Evolutionary conservation across 2,329 filamentous ascomycete species (phyloP).

Genomic region (Neonectria ditissima): DNA sequence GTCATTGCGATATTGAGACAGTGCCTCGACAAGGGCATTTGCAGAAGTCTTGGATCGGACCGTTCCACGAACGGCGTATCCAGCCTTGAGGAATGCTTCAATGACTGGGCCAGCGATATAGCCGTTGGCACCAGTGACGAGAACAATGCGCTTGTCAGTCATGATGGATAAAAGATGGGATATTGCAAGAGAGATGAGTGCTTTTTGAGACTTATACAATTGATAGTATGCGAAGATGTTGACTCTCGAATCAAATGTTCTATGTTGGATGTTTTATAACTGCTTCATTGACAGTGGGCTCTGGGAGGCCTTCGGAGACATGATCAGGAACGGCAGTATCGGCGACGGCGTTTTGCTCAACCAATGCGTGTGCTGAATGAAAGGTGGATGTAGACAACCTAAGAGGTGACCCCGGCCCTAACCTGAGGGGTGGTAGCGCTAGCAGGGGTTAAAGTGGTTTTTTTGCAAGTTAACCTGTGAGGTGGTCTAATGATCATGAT

Average conservation of each 20-base stretch:
- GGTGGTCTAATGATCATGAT: too few relatives aligned
- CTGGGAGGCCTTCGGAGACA: not conserved
- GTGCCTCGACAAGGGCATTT: conserved; percentile 29
- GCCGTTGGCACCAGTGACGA: conserved; percentile 55
- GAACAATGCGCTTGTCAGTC: conserved; percentile 42
- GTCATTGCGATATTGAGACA: conserved; percentile 37
- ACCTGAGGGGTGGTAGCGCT: too few relatives aligned
- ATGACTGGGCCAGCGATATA: conserved; percentile 54
- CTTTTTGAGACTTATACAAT: not conserved
- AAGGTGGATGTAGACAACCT: too few relatives aligned
- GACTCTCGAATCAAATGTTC: not conserved
- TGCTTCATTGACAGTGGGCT: not conserved
- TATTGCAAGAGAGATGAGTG: not conserved
- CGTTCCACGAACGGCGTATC: conserved; percentile 54
- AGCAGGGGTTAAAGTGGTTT: too few relatives aligned
- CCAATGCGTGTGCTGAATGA: not conserved
- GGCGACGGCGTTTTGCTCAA: conserved; percentile 20
- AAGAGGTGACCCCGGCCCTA: too few relatives aligned
- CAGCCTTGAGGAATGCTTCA: conserved; percentile 50
- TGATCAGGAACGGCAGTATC: not conserved
- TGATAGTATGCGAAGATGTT: not conserved
- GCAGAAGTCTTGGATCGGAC: conserved; percentile 48
- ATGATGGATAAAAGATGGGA: conserved; percentile 23
- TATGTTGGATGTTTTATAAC: conserved; percentile 6
- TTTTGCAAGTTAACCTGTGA: too few relatives aligned